Evolutionary conservation across 1,284 basidiomycete species (phyloP).

Genomic region (Kalmanozyma brasiliensis): DNA sequence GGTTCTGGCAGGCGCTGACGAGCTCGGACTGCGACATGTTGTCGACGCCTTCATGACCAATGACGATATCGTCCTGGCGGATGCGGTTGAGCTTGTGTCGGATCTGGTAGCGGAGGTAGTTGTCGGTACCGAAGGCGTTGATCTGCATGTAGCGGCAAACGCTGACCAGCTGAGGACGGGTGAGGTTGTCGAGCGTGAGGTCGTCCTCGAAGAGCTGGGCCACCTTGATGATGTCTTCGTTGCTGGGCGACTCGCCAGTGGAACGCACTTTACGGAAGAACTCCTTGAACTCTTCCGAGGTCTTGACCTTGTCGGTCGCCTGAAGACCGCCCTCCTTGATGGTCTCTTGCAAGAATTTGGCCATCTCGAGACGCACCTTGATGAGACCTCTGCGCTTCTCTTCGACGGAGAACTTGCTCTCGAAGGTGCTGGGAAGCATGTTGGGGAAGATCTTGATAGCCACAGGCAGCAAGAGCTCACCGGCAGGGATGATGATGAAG

Average conservation of each 20-base stretch:
- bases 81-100: conserved; percentile 84
- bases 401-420: conserved; percentile 86
- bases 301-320: conserved; percentile 83
- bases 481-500: conserved; percentile 95
- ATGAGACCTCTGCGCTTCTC: conserved; percentile 97
- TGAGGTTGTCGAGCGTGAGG: conserved; percentile 95
- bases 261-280: conserved; percentile 98
- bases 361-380: conserved; percentile 95
- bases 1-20: conserved; percentile 90
- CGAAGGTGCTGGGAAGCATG: conserved; percentile 98
- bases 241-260: conserved; percentile 91
- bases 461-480: conserved; percentile 96
- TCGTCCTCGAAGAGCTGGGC: conserved; percentile 98
- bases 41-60: conserved; percentile 88
- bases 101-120: conserved; percentile 94
- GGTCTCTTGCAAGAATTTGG: conserved; percentile 98
- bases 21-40: conserved; percentile 89
- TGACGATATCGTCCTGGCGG: conserved; percentile 88
- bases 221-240: conserved; percentile 88
- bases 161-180: conserved; percentile 93
- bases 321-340: conserved; percentile 91
- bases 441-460: conserved; percentile 97
- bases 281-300: conserved; percentile 95
- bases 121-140: conserved; percentile 98
- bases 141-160: conserved; percentile 94